Evolutionary conservation across 768 basidiomycete species (phyloP), one percentile per base, ranked within the genome.

Genomic region (Guyanaporus albipodus): DNA sequence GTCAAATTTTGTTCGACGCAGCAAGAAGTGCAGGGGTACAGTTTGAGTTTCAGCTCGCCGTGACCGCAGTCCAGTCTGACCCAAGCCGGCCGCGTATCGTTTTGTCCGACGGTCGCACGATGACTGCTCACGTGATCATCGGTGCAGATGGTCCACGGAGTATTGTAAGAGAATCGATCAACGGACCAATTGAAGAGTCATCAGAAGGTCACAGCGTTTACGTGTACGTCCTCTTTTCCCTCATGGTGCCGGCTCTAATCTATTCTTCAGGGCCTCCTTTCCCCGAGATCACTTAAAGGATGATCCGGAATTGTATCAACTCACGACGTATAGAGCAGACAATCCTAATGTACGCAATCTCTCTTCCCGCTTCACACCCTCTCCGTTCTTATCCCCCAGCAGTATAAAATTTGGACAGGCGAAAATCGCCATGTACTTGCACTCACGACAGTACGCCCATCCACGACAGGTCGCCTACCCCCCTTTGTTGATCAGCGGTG

Each of bases 61-160:
- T 76, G 38, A 51, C 47, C 6, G 53, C 51, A 6, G 68, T 75
- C 9, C 57, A 60, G 15, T 52, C 67, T 8, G 64, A 70, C 14
- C 53, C 66, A 23, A 46, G 46, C 23, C 50, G 49, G 2, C 61
- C 64, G 4, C 57, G 64, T 5, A 64, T 74, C 3, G 58, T 61
- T 3, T 55, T 73, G 15, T 70, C 70, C 12, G 68, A 64, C 35
- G 81, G 80, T 19, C 73, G 77, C 41, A 62, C 60, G 8, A 49
- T 82, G 17, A 43, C 55, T 4, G 76, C 75, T 5, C 81, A 85
- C 56, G 63, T 83, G 27, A 64, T 85, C 39, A 71, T 85, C 15
- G 82, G 78, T 22, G 82, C 83, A 3, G 83, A 85, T 59, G 83
- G 84, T 11, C 71, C 73, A 42, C 62, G 67, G 26, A 81, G 80